Percentiles rank a stretch among this genome's conserved stretches.
phyloP scores from a whole-genome alignment of 805 yeast species.

The Schwanniomyces pseudopolymorphus region DNA sequence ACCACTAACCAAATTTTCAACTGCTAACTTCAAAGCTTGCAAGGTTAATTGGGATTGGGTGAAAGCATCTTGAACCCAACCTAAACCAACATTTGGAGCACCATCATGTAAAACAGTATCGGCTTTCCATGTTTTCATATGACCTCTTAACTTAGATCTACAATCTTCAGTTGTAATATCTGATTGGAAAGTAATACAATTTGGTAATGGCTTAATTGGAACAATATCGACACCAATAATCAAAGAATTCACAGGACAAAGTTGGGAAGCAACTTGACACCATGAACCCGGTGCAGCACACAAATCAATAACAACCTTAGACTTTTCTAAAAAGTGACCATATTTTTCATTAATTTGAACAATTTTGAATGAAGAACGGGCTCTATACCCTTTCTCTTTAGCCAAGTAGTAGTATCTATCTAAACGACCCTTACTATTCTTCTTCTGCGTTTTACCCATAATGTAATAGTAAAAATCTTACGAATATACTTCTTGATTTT shows the following conservation, averaged over 20 bases:
- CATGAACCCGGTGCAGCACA: slow-evolving; percentile 99
- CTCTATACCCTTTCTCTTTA: slow-evolving; percentile 97
- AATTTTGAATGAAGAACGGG: slow-evolving; percentile 96
- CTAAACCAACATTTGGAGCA: slow-evolving; percentile 99
- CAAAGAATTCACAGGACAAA: slow-evolving; percentile 89
- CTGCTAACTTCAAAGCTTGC: slow-evolving; percentile 91
- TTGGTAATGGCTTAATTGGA: slow-evolving; percentile 95
- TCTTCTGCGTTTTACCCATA: slow-evolving; percentile 93
- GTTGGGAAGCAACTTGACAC: slow-evolving; percentile 97
- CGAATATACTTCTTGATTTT: neutral
- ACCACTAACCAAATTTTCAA: slow-evolving; percentile 84
- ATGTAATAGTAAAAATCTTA: slow-evolving; percentile 1
- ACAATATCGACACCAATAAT: slow-evolving; percentile 99
- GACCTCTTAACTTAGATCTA: slow-evolving; percentile 89
- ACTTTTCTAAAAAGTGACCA: slow-evolving; percentile 91
- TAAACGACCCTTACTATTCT: slow-evolving; percentile 97
- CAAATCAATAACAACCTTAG: slow-evolving; percentile 93
- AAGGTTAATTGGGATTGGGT: slow-evolving; percentile 95
- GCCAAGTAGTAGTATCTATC: slow-evolving; percentile 96
- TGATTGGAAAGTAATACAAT: slow-evolving; percentile 89
- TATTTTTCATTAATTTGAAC: slow-evolving; percentile 94
- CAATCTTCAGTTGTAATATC: slow-evolving; percentile 99
- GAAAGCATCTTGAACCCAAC: slow-evolving; percentile 99
- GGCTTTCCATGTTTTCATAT: slow-evolving; percentile 98
- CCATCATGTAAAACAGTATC: slow-evolving; percentile 98